phyloP scores from a whole-genome alignment of 2,329 filamentous ascomycete species.

The Nothopassalora personata region DNA sequence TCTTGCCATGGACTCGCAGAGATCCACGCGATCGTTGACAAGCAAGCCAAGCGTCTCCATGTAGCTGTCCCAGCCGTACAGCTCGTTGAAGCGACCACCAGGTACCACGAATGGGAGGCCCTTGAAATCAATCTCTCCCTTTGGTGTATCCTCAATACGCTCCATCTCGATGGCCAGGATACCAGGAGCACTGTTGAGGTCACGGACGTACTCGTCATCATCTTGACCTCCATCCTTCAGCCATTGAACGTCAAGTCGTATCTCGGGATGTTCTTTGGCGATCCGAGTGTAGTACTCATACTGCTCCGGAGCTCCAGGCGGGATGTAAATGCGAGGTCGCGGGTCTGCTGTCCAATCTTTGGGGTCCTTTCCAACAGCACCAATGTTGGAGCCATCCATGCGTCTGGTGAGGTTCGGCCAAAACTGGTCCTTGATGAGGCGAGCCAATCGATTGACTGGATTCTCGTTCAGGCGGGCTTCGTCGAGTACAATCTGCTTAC shows the following conservation, averaged over 20 bases:
- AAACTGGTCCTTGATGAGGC: slow-evolving; percentile 83
- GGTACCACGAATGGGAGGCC: slow-evolving; percentile 96
- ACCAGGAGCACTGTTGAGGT: slow-evolving; percentile 82
- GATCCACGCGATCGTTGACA: slow-evolving; percentile 74
- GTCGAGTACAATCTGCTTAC: slow-evolving; percentile 84
- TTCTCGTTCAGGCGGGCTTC: slow-evolving; percentile 92
- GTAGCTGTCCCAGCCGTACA: slow-evolving; percentile 99
- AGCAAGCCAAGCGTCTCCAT: slow-evolving; percentile 92
- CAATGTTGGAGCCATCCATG: slow-evolving; percentile 84
- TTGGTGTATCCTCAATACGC: slow-evolving; percentile 55
- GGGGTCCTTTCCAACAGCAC: slow-evolving; percentile 78
- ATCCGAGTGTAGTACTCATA: slow-evolving; percentile 81
- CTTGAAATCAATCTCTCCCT: slow-evolving; percentile 63
- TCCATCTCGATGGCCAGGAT: slow-evolving; percentile 86
- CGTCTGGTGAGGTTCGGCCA: slow-evolving; percentile 87
- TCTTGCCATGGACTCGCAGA: slow-evolving; percentile 89
- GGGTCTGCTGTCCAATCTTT: slow-evolving; percentile 95
- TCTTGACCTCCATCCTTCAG: slow-evolving; percentile 56
- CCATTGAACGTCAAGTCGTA: slow-evolving; percentile 79
- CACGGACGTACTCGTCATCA: slow-evolving; percentile 75
- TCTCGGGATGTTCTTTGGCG: slow-evolving; percentile 70
- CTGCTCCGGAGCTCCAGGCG: slow-evolving; percentile 77
- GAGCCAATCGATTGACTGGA: slow-evolving; percentile 78
- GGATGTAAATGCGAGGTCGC: slow-evolving; percentile 86
- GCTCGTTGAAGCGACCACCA: slow-evolving; percentile 92